phyloP scores from a whole-genome alignment of 768 basidiomycete species.

The Leccinum truebloodii region DNA sequence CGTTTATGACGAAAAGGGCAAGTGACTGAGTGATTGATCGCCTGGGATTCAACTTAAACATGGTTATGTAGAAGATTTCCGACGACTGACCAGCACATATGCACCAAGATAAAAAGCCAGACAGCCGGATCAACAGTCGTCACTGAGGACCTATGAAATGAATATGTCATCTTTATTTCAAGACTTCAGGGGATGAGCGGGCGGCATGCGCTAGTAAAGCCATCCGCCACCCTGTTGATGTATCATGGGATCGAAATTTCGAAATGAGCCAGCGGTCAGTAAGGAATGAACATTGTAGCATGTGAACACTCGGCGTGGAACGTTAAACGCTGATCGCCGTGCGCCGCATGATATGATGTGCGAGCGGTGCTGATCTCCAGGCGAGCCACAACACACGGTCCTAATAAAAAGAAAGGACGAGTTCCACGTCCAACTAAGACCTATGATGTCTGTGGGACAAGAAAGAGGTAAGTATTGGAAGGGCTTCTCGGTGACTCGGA shows the following conservation, averaged over 20 bases:
- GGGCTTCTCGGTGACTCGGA: background rate
- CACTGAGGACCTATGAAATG: background rate
- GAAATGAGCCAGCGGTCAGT: background rate
- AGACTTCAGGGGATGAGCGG: background rate
- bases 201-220: background rate
- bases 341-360: background rate
- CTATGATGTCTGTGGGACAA: no score
- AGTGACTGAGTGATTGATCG: background rate
- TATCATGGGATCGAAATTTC: background rate
- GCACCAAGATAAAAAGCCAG: background rate
- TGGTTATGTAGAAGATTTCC: background rate
- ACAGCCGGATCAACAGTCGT: background rate
- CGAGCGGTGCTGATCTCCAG: background rate
- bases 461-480: no score
- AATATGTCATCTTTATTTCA: background rate
- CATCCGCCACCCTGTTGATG: background rate
- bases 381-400: background rate
- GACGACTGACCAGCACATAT: background rate
- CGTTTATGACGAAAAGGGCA: background rate
- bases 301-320: background rate
- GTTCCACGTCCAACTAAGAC: background rate
- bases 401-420: background rate
- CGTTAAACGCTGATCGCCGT: background rate
- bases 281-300: background rate
- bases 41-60: background rate